Evolutionary conservation across 2,329 filamentous ascomycete genomes (phyloP).

Genomic region (Elsinoe australis): DNA sequence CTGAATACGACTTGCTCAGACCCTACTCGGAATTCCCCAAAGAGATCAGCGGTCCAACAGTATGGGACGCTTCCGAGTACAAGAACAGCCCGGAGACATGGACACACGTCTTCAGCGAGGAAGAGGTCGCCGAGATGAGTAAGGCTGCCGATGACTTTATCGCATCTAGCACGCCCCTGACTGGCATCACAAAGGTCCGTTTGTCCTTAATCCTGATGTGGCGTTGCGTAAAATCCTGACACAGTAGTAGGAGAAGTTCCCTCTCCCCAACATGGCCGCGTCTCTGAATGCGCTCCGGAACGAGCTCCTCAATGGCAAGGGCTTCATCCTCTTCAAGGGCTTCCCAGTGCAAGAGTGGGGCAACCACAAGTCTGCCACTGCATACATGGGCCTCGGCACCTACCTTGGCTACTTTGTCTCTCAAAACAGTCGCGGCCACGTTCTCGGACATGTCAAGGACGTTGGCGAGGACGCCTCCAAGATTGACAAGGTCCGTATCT

Average conservation of each 20-base stretch:
- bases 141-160: conserved; percentile 62
- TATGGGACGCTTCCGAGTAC: conserved; percentile 64
- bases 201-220: background rate
- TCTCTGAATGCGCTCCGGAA: conserved; percentile 51
- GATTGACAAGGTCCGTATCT: conserved; percentile 83
- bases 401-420: conserved; percentile 82
- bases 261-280: conserved; percentile 48
- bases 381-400: conserved; percentile 78
- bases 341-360: conserved; percentile 73
- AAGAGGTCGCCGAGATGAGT: conserved; percentile 61
- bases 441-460: conserved; percentile 82
- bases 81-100: conserved; percentile 57
- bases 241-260: conserved; percentile 47
- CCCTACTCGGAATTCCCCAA: conserved; percentile 65
- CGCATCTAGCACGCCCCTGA: conserved; percentile 56
- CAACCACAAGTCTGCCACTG: conserved; percentile 69
- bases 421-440: conserved; percentile 76
- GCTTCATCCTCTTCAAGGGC: conserved; percentile 83
- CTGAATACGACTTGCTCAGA: conserved; percentile 56
- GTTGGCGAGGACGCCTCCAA: conserved; percentile 71
- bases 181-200: conserved; percentile 57
- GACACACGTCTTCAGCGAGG: conserved; percentile 60
- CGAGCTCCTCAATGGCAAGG: conserved; percentile 73
- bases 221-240: too few species aligned
- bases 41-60: conserved; percentile 61